Evolutionary conservation across 495 filamentous ascomycete genomes (phyloP), one percentile per base, ranked within the genome.

Genomic region (Wilcoxina mikolae): DNA sequence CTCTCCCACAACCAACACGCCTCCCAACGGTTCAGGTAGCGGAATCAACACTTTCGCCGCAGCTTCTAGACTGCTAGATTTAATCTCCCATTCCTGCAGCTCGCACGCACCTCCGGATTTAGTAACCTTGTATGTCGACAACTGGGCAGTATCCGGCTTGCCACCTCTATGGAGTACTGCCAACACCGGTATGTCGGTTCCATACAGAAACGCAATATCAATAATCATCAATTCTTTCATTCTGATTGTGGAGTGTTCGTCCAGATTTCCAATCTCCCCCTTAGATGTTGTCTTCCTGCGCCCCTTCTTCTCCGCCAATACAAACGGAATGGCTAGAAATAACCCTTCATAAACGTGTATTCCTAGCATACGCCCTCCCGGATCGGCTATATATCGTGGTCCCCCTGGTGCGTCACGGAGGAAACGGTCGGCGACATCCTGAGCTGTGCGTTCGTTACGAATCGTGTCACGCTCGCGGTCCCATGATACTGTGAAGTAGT

Each of bases 401-500:
- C 62, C 62, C 18, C 49, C 56, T 43, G 48, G 47, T 24, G 62
- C 33, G 23, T 51, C 42, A 11, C 62, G 60, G 18, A 65, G 57
- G 50, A 63, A 65, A 24, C 51, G 47, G 27, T 62, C 56, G 4
- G 62, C 53, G 11, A 65, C 43, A 44, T 66, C 59, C 27, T 50
- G 49, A 3, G 63, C 63, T 23, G 18, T 9, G 24, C 53, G 59
- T 41, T 65, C 63, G 27, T 65, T 62, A 5, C 54, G 39, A 2
- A 62, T 42, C 3, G 58, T 59, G 10, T 60, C 53, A 7, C 50
- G 15, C 7, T 75, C 61, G 11, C 72, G 56, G 68, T 95, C 81
- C 91, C 91, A 99, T 0, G 74, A 78, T 15, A 94, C 68, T 4
- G 86, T 91, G 65, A 95, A 94, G 69, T 94, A 95, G 55, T 83